phyloP scores from a whole-genome alignment of 2,329 filamentous ascomycete genomes.

The Penicillium crustosum region DNA sequence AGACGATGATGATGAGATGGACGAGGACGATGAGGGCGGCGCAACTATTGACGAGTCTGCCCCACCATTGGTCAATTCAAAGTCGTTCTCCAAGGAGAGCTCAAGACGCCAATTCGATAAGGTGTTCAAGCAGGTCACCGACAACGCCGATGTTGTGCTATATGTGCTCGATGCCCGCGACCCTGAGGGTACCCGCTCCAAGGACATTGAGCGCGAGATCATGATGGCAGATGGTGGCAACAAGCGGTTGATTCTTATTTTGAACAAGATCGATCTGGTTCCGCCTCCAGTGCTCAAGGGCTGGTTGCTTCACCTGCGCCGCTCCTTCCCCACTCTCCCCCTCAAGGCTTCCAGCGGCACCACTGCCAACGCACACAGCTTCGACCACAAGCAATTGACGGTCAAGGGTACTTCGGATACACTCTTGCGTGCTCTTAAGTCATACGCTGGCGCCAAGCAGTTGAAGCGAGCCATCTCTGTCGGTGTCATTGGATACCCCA shows the following conservation, averaged over 20 bases:
- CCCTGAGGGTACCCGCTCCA: constrained; percentile 84
- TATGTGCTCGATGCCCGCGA: constrained; percentile 93
- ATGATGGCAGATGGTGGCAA: constrained; percentile 82
- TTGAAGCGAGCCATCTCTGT: constrained; percentile 88
- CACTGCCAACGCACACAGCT: constrained; percentile 81
- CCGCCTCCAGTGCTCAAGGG: constrained; percentile 76
- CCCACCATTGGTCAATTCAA: constrained; percentile 44
- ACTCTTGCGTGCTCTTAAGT: constrained; percentile 85
- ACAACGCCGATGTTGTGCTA: constrained; percentile 83
- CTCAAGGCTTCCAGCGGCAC: constrained; percentile 80
- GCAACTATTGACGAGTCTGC: constrained; percentile 51
- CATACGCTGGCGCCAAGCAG: constrained; percentile 77
- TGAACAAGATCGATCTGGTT: constrained; percentile 95
- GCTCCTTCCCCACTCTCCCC: constrained; percentile 88
- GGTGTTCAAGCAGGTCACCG: constrained; percentile 90
- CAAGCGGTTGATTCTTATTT: constrained; percentile 84
- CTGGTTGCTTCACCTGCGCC: constrained; percentile 81
- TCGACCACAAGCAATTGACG: constrained; percentile 87
- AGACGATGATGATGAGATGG: constrained; percentile 54
- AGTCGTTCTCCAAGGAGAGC: constrained; percentile 50
- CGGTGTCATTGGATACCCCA: constrained; percentile 92
- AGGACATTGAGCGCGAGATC: constrained; percentile 84
- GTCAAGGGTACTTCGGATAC: constrained; percentile 81
- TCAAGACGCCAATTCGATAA: constrained; percentile 92
- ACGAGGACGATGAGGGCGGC: constrained; percentile 51